Conservation (phyloP, 2,329 filamentous ascomycete species). For the Penicillium hesseltinei region DNA sequence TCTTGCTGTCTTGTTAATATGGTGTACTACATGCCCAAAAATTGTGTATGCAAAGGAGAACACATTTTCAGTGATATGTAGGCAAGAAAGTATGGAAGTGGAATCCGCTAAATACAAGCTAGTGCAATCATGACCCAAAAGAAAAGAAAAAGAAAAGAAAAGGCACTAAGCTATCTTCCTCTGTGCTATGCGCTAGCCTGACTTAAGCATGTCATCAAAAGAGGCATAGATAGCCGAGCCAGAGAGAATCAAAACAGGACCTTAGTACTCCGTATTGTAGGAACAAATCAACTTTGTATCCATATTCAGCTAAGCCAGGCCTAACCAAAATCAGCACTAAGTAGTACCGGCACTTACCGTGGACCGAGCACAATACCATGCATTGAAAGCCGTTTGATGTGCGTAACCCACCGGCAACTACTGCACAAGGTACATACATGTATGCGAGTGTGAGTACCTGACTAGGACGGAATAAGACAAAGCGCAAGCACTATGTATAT, state of each 20-base stretch:
- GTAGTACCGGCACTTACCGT: neutral
- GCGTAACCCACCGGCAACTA: neutral
- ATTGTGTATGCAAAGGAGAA: neutral
- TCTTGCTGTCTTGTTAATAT: neutral
- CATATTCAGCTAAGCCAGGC: neutral
- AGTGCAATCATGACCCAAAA: neutral
- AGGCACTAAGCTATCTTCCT: neutral
- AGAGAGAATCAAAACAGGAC: neutral
- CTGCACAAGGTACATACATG: neutral
- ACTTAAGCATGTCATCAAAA: neutral
- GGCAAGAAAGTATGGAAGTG: neutral
- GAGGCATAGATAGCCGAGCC: neutral
- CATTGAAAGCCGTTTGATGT: neutral
- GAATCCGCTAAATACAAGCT: neutral
- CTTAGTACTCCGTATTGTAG: no score
- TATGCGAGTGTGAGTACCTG: neutral
- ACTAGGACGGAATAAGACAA: constrained; percentile 1
- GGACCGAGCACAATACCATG: neutral
- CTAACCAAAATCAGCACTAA: neutral
- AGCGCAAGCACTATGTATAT: neutral
- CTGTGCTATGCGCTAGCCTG: neutral
- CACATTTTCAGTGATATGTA: neutral
- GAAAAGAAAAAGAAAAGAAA: neutral
- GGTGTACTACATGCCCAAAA: neutral
- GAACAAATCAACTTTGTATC: neutral